Conservation (phyloP, 495 filamentous ascomycete species). For the Aspergillus sparsus region DNA sequence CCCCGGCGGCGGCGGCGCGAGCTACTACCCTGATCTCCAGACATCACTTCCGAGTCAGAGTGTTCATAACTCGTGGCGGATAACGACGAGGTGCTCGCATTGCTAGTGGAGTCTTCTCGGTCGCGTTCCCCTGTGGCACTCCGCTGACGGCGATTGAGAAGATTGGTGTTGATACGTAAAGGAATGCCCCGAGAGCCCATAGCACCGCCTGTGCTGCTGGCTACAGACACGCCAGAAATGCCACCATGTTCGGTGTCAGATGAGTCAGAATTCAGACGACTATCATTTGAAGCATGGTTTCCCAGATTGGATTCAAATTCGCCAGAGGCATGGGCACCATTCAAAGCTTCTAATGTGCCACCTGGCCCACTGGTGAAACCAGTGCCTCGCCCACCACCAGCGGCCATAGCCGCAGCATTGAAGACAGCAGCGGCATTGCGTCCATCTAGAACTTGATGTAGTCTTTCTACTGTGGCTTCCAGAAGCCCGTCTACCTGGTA, state of each 20-base stretch:
- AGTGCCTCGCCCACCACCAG: slow-evolving; percentile 81
- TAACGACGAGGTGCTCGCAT: slow-evolving; percentile 43
- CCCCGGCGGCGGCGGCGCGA: slow-evolving; percentile 34
- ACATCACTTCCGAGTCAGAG: slow-evolving; percentile 44
- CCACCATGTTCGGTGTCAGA: slow-evolving; percentile 50
- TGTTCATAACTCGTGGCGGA: slow-evolving; percentile 46
- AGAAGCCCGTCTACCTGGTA: slow-evolving; percentile 91
- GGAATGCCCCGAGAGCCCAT: slow-evolving; percentile 39
- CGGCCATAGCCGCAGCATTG: slow-evolving; percentile 97
- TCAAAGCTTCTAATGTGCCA: slow-evolving; percentile 48
- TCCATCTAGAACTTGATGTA: slow-evolving; percentile 87
- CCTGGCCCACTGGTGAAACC: slow-evolving; percentile 46
- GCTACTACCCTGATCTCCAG: slow-evolving; percentile 25
- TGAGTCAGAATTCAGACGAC: slow-evolving; percentile 43
- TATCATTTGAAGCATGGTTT: slow-evolving; percentile 33
- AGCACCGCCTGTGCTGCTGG: slow-evolving; percentile 37
- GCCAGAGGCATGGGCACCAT: slow-evolving; percentile 34
- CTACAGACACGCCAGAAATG: slow-evolving; percentile 32
- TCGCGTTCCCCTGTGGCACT: slow-evolving; percentile 32
- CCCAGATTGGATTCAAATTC: slow-evolving; percentile 28
- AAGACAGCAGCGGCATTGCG: slow-evolving; percentile 96
- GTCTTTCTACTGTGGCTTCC: slow-evolving; percentile 85
- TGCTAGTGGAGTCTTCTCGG: slow-evolving; percentile 47
- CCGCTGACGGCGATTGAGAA: slow-evolving; percentile 34
- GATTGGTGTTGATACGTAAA: slow-evolving; percentile 48